Percentiles rank a stretch among this genome's conserved stretches.
Conservation (phyloP, 2,329 filamentous ascomycete species). For the Penicillium aurantiogriseum region DNA sequence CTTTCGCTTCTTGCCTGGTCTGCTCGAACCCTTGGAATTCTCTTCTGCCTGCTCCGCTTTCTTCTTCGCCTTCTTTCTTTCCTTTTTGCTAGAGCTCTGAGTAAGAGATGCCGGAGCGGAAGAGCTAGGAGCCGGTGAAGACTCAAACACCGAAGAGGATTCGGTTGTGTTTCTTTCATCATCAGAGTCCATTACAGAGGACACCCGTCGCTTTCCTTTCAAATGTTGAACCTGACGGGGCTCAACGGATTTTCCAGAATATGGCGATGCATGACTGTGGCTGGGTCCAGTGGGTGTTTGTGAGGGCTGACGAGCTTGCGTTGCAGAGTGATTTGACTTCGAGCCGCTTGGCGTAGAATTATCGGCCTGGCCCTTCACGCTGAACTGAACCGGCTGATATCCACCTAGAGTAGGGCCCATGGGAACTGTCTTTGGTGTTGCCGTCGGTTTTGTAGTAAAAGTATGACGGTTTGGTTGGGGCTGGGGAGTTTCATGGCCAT, state of each 20-base stretch:
- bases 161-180: neutral
- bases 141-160: neutral
- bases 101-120: neutral
- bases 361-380: neutral
- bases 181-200: neutral
- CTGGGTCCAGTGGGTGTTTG: neutral
- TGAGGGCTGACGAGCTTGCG: neutral
- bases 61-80: conserved; percentile 18
- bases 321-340: neutral
- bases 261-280: neutral
- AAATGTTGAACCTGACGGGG: neutral
- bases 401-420: neutral
- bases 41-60: neutral
- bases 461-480: neutral
- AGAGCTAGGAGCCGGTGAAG: neutral
- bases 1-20: neutral
- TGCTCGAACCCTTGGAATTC: neutral
- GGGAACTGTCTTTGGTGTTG: neutral
- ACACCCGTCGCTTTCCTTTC: neutral
- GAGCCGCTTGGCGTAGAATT: neutral
- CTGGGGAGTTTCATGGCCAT: neutral
- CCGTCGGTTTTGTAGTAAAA: neutral
- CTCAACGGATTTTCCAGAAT: neutral
- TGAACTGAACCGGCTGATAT: neutral
- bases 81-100: conserved; percentile 5